A percentile compares a stretch with the other conserved stretches of the same genome.
These are phyloP conservation scores for Fusarium stilboides DNA, from an alignment of 2,329 filamentous ascomycete species.

Conservation along the genomic window DNA sequence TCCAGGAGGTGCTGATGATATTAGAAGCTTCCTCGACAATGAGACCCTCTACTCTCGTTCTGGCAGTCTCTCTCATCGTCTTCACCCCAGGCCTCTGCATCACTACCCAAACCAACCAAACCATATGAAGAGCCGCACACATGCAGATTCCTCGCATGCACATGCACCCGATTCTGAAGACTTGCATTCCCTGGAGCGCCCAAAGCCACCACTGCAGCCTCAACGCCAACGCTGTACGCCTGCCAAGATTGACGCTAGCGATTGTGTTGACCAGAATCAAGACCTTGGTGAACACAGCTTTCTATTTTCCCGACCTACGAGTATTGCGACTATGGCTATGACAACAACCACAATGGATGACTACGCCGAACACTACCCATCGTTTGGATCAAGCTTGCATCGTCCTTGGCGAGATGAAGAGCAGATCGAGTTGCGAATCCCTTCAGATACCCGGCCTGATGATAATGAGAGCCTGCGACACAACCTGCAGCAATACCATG, in stretches of 20 bases:
- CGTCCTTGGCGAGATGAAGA: conserved; percentile 38
- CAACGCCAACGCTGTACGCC: conserved; percentile 31
- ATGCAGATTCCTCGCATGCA: conserved; percentile 39
- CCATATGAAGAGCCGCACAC: conserved; percentile 29
- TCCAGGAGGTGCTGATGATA: conserved; percentile 40
- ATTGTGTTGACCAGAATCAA: conserved; percentile 26
- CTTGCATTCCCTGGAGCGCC: conserved; percentile 36
- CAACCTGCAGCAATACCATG: conserved; percentile 37
- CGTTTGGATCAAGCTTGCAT: conserved; percentile 23
- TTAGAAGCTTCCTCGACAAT: conserved; percentile 49
- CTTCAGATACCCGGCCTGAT: conserved; percentile 23
- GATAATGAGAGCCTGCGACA: conserved; percentile 26
- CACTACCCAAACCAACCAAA: conserved; percentile 35
- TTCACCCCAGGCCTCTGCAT: conserved; percentile 39
- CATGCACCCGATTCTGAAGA: conserved; percentile 39
- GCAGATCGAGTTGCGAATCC: conserved; percentile 40
- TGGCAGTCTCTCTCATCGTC: conserved; percentile 39
- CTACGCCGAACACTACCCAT: conserved; percentile 14
- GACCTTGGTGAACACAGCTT: conserved; percentile 45
- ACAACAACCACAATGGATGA: conserved; percentile 28
- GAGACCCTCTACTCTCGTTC: conserved; percentile 48
- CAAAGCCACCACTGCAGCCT: conserved; percentile 34
- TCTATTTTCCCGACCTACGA: conserved; percentile 47
- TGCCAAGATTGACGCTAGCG: conserved; percentile 30
- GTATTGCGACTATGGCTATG: conserved; percentile 43